Conservation (phyloP, 495 filamentous ascomycete species). For the Darksidea phi region DNA sequence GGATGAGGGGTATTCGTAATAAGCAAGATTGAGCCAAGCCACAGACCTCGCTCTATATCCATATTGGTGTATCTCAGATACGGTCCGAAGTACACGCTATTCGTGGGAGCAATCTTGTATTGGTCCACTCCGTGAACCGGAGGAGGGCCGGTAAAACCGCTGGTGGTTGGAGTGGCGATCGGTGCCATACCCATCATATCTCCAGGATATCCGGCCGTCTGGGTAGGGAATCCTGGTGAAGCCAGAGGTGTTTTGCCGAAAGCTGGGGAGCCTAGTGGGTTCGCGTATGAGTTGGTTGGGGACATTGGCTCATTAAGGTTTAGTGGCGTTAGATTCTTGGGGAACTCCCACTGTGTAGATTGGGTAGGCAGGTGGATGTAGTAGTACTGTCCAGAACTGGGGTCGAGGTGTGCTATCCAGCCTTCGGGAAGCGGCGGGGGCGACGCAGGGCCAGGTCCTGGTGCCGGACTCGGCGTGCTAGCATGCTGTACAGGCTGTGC, state of each 20-base stretch:
- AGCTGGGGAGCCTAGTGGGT: conserved; percentile 70
- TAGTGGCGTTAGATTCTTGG: conserved; percentile 83
- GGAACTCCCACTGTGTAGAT: conserved; percentile 97
- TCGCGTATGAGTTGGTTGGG: conserved; percentile 72
- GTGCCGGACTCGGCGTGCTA: conserved; percentile 45
- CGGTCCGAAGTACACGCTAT: conserved; percentile 97
- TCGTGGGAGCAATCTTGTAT: conserved; percentile 89
- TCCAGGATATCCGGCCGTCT: conserved; percentile 63
- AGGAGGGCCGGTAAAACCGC: conserved; percentile 79
- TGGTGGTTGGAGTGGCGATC: conserved; percentile 63
- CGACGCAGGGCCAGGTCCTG: conserved; percentile 68
- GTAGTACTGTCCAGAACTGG: conserved; percentile 95
- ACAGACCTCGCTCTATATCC: conserved; percentile 87
- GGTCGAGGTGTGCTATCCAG: conserved; percentile 96
- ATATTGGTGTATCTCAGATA: conserved; percentile 96
- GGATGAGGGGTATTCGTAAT: conserved; percentile 91
- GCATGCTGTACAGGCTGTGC: conserved; percentile 4
- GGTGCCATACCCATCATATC: conserved; percentile 73
- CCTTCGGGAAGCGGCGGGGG: conserved; percentile 94
- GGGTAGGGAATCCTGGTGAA: conserved; percentile 56
- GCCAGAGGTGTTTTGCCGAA: conserved; percentile 70
- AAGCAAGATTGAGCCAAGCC: conserved; percentile 80
- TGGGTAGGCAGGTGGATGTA: conserved; percentile 97
- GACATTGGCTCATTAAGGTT: conserved; percentile 79
- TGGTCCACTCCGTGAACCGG: conserved; percentile 83